These are phyloP conservation scores for Alternaria conjuncta DNA, from an alignment of 2,329 filamentous ascomycete species.

Conservation along the genomic window DNA sequence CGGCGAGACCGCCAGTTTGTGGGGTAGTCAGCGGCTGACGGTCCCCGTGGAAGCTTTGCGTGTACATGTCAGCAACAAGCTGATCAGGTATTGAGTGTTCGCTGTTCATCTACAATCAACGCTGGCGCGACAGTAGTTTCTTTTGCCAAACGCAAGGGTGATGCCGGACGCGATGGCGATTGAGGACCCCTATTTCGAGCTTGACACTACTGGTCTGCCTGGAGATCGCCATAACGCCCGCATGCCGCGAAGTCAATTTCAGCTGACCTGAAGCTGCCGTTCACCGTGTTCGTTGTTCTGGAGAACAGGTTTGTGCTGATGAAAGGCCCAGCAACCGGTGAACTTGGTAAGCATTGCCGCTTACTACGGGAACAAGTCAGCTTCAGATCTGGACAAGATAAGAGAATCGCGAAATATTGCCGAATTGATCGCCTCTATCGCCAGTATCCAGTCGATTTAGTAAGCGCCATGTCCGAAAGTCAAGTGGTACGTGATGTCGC, in stretches of 20 bases:
- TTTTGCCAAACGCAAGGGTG: background rate
- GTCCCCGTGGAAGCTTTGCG: constrained; percentile 14
- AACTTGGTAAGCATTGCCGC: background rate
- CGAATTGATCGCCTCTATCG: background rate
- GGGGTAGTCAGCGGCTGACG: constrained; percentile 25
- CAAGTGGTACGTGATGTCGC: background rate
- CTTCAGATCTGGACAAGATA: background rate
- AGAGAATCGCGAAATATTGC: background rate
- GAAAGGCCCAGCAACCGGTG: constrained; percentile 9
- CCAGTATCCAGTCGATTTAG: background rate
- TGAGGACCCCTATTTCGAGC: background rate
- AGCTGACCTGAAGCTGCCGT: background rate
- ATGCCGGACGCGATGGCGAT: background rate
- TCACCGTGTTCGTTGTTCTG: background rate
- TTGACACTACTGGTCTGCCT: background rate
- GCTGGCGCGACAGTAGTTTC: background rate
- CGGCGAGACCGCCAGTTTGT: constrained; percentile 25
- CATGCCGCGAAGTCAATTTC: background rate
- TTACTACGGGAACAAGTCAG: background rate
- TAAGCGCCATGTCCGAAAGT: background rate
- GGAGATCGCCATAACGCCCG: background rate
- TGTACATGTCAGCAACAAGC: constrained; percentile 15
- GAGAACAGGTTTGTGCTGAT: constrained; percentile 8
- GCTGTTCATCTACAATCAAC: constrained; percentile 1
- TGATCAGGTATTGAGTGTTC: constrained; percentile 7